phyloP scores from a whole-genome alignment of 768 basidiomycete species.

The Russula virescens region DNA sequence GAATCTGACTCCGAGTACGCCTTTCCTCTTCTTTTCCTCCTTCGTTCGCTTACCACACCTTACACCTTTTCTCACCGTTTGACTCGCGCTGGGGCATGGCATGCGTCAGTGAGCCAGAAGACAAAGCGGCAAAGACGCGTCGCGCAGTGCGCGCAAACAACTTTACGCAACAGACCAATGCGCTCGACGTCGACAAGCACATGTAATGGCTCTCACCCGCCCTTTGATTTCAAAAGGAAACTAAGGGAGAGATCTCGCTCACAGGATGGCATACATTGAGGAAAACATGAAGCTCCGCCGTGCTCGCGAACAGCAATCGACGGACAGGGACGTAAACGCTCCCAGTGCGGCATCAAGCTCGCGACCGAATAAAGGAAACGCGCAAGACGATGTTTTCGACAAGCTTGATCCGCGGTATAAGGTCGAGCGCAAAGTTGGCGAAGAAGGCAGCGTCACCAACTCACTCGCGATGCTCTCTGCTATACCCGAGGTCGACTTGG shows the following conservation, averaged over 20 bases:
- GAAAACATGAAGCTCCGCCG: constrained; percentile 79
- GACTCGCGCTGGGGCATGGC: not conserved
- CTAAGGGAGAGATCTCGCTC: not conserved
- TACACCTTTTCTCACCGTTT: no score
- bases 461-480: constrained; percentile 94
- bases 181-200: constrained; percentile 95
- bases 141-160: constrained; percentile 79
- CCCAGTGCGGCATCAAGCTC: constrained; percentile 26
- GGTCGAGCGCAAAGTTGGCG: constrained; percentile 43
- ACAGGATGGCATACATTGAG: constrained; percentile 97
- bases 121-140: constrained; percentile 64
- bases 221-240: not conserved
- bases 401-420: constrained; percentile 69
- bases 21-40: constrained; percentile 27
- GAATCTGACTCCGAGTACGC: constrained; percentile 55
- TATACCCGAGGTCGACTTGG: constrained; percentile 96
- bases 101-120: constrained; percentile 48
- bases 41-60: no score
- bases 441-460: constrained; percentile 92
- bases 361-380: constrained; percentile 36
- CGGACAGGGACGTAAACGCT: not conserved
- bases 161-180: constrained; percentile 96
- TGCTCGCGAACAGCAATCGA: constrained; percentile 29
- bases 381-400: constrained; percentile 67
- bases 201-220: constrained; percentile 47